These are phyloP conservation scores for Trapa bicornis DNA, from an alignment of 345 rosid genomes.

Conservation along the genomic window DNA sequence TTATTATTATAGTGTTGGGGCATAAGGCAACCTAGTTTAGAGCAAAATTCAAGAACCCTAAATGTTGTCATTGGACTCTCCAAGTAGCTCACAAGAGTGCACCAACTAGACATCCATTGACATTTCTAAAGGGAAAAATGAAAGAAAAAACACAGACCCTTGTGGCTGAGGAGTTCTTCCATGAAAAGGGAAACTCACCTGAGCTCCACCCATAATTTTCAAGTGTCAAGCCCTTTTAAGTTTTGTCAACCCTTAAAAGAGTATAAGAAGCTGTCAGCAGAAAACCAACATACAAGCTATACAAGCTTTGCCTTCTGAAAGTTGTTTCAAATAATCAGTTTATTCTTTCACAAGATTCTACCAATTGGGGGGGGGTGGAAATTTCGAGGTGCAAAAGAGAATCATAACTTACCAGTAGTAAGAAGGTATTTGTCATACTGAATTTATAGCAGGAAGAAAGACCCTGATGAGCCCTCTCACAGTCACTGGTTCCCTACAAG, in stretches of 20 bases:
- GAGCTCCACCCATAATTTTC: neutral
- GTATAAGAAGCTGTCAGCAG: neutral
- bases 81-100: no score
- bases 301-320: no score
- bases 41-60: no score
- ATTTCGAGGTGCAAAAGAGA: neutral
- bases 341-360: no score
- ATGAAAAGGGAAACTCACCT: neutral
- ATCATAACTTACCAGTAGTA: neutral
- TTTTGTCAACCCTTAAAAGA: neutral
- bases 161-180: neutral
- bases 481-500: constrained; percentile 64
- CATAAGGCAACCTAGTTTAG: no score
- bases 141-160: neutral
- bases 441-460: constrained; percentile 63
- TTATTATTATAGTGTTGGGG: no score
- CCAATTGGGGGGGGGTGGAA: neutral
- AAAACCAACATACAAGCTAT: neutral
- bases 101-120: no score
- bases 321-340: no score
- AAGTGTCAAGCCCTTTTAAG: no score
- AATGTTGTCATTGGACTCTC: no score
- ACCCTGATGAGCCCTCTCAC: constrained; percentile 59
- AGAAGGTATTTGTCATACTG: neutral
- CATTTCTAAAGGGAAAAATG: no score